Evolutionary conservation across 768 basidiomycete genomes (phyloP).

Genomic region (Russula sp.): DNA sequence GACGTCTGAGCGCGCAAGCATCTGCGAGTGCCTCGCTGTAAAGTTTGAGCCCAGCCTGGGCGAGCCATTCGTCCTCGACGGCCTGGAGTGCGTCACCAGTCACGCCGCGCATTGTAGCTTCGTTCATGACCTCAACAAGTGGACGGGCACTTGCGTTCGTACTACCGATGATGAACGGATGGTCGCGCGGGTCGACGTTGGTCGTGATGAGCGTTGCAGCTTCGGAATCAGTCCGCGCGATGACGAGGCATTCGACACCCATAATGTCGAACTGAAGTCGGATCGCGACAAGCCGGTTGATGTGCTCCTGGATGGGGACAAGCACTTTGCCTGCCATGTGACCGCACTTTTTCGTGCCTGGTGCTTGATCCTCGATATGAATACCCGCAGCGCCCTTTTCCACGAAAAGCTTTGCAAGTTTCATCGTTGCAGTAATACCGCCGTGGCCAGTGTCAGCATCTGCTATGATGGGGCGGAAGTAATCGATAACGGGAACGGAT

Average conservation of each 20-base stretch:
- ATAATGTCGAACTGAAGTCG: conserved; percentile 97
- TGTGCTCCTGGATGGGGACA: conserved; percentile 96
- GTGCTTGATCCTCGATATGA: conserved; percentile 96
- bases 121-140: conserved; percentile 75
- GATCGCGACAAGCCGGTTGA: conserved; percentile 96
- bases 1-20: conserved; percentile 61
- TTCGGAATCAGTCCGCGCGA: conserved; percentile 95
- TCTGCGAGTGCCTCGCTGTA: conserved; percentile 71
- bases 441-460: conserved; percentile 99
- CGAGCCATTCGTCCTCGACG: conserved; percentile 86
- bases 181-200: conserved; percentile 97
- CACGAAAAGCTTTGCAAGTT: conserved; percentile 97
- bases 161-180: conserved; percentile 91
- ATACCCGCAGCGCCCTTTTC: conserved; percentile 98
- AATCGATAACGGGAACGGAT: conserved; percentile 72
- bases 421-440: conserved; percentile 97
- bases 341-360: conserved; percentile 94
- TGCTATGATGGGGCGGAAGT: conserved; percentile 90
- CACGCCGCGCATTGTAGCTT: conserved; percentile 80
- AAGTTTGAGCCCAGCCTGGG: conserved; percentile 71
- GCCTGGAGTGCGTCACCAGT: conserved; percentile 77
- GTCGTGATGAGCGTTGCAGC: conserved; percentile 95
- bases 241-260: conserved; percentile 92
- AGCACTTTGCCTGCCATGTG: conserved; percentile 97
- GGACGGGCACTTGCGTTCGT: conserved; percentile 72